phyloP scores from a whole-genome alignment of 2,329 filamentous ascomycete species.

The Cyphellophora europaea region DNA sequence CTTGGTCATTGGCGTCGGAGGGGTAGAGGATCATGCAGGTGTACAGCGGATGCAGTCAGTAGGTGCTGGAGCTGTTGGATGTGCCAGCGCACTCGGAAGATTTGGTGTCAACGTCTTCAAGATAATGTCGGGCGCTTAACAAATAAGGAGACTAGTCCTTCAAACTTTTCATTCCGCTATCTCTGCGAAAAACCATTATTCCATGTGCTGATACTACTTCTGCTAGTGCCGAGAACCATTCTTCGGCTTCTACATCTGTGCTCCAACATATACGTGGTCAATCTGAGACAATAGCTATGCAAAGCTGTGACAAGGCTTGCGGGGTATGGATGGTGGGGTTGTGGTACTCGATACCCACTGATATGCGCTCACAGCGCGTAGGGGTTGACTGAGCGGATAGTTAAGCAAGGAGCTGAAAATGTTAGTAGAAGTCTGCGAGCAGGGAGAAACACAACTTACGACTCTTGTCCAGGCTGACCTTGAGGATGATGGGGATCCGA shows the following conservation, averaged over 20 bases:
- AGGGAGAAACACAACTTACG: conserved; percentile 57
- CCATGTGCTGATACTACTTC: too few species aligned
- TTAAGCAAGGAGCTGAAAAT: conserved; percentile 35
- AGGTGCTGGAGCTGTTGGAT: conserved; percentile 57
- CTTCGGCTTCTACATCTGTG: too few species aligned
- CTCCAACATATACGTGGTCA: too few species aligned
- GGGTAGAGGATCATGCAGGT: conserved; percentile 55
- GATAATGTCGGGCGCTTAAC: conserved; percentile 37
- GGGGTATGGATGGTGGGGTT: too few species aligned
- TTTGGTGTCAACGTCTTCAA: conserved; percentile 55
- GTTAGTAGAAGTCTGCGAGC: conserved; percentile 17
- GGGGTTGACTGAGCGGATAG: conserved; percentile 42
- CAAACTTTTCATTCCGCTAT: too few species aligned
- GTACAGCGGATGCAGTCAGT: conserved; percentile 57
- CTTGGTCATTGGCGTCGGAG: conserved; percentile 61
- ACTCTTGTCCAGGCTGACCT: conserved; percentile 97
- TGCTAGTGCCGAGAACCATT: too few species aligned
- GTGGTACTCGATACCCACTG: too few species aligned
- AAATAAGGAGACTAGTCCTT: not conserved
- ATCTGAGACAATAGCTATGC: too few species aligned
- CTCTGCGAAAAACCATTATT: too few species aligned
- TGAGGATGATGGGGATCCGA: conserved; percentile 90
- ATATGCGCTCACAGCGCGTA: conserved; percentile 41
- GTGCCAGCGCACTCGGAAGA: conserved; percentile 60
- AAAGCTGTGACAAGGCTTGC: too few species aligned